Evolutionary conservation across 768 basidiomycete genomes (phyloP), one percentile per base, ranked within the genome.

Genomic region (Hypsizygus marmoreus): DNA sequence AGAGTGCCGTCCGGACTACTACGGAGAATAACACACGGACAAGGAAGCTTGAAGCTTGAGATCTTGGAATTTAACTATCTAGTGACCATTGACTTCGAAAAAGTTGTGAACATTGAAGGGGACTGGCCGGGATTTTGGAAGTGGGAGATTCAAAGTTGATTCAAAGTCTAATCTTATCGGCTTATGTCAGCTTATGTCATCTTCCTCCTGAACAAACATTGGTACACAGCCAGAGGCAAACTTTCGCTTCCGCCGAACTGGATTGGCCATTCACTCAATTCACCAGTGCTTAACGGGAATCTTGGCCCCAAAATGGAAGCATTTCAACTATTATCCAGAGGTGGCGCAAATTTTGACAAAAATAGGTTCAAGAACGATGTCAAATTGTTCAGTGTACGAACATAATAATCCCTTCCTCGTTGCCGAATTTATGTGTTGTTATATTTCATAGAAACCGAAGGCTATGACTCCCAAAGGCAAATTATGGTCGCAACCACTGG

Each of bases 321-420:
- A 4, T 98, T 98, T 64, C 88, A 87, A 53, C 66, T 97, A 10
- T 80, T 98, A 20, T 92, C 94, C 24, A 80, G 91, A 12, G 95
- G 95, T 25, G 91, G 92, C 1, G 79, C 78, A 0, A 76, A 73
- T 44, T 97, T 97, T 54, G 77, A 94, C 74, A 95, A 90, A 68
- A 71, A 70, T 30, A 72, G 76, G 23, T 93, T 87, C 65, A 76
- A 82, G 55, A 65, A 70, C 0, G 91, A 95, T 58, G 77, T 88
- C 6, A 61, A 76, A 22, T 66, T 90, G 6, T 95, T 95, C 67
- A 75, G 77, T 49, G 87, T 87, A 56, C 47, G 73, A 19, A 14
- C 31, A 26, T 56, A n/a, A 37, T 38, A n/a, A n/a, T n/a, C n/a
- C 13, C 17, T 31, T 8, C 26, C 11, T 10, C n/a, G 26, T 41